Evolutionary conservation across 176 grass and related monocot species (phyloP).

Genomic region (Zea luxurians): DNA sequence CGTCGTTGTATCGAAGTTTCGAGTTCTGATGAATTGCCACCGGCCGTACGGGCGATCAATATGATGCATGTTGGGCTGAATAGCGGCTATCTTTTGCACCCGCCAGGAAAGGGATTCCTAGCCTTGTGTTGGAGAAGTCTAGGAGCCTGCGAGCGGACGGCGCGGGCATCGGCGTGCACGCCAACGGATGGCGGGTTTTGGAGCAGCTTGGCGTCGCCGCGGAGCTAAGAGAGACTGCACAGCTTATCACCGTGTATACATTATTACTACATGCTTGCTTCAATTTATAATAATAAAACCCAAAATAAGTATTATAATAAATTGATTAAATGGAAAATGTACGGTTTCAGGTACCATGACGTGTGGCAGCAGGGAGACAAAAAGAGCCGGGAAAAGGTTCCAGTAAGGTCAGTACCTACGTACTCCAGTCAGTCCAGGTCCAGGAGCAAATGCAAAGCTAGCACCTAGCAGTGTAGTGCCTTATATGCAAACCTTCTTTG

Average conservation of each 20-base stretch:
- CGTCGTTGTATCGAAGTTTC: too few relatives aligned
- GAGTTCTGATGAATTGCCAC: too few relatives aligned
- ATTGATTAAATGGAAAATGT: too few relatives aligned
- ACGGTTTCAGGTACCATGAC: constrained; percentile 10
- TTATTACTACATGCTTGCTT: too few relatives aligned
- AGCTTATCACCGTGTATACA: not conserved
- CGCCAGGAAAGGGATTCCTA: constrained; percentile 51
- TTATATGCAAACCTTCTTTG: too few relatives aligned
- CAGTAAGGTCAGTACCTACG: not conserved
- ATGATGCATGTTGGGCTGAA: not conserved
- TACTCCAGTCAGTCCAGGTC: too few relatives aligned
- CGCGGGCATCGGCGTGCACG: constrained; percentile 37
- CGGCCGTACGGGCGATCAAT: too few relatives aligned
- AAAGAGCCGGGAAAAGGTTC: not conserved
- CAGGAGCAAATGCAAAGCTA: too few relatives aligned
- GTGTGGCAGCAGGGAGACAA: not conserved
- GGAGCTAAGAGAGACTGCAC: constrained; percentile 28
- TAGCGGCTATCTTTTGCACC: not conserved
- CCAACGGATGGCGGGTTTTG: constrained; percentile 57
- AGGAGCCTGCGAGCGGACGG: constrained; percentile 38
- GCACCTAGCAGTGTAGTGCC: too few relatives aligned
- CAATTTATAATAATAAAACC: too few relatives aligned
- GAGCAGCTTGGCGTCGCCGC: constrained; percentile 36
- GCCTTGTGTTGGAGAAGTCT: constrained; percentile 54
- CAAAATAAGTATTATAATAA: too few relatives aligned